Evolutionary conservation across 257 asterid genomes (phyloP).

Genomic region (Cruciata laevipes): DNA sequence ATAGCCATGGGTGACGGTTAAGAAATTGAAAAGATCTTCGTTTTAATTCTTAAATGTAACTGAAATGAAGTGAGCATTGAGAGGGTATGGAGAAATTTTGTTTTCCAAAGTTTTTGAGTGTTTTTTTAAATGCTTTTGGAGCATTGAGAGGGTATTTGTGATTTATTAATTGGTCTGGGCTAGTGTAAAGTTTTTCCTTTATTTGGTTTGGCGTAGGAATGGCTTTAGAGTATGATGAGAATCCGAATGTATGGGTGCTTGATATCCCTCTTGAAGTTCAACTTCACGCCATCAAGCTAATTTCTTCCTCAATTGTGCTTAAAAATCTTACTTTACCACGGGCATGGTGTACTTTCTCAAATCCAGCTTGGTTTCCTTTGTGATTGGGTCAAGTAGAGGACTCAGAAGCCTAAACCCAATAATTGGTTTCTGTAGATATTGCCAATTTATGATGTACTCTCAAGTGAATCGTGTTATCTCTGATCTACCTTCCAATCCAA

Average conservation of each 20-base stretch:
- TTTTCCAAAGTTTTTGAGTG: too few species aligned
- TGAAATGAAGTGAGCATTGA: not conserved
- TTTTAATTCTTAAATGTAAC: too few species aligned
- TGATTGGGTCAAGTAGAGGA: constrained; percentile 10
- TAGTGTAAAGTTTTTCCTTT: not conserved
- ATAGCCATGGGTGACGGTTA: not conserved
- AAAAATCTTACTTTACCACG: not conserved
- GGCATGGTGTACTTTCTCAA: constrained; percentile 28
- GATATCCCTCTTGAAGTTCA: not conserved
- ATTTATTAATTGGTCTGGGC: not conserved
- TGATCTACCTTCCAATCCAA: constrained; percentile 18
- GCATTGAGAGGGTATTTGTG: not conserved
- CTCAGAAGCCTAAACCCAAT: constrained; percentile 10
- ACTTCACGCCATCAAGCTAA: not conserved
- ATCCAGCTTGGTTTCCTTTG: constrained; percentile 12
- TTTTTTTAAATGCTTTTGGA: not conserved
- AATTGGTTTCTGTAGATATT: constrained; percentile 14
- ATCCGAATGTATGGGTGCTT: not conserved
- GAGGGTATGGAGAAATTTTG: not conserved
- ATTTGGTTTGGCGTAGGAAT: not conserved
- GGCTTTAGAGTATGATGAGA: not conserved
- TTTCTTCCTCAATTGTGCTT: not conserved
- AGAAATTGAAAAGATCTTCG: too few species aligned
- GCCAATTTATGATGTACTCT: constrained; percentile 27
- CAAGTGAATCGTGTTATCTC: constrained; percentile 21